Evolutionary conservation across 805 yeast genomes (phyloP), one percentile per base, ranked within the genome.

Genomic region (Kluyveromyces wickerhamii): DNA sequence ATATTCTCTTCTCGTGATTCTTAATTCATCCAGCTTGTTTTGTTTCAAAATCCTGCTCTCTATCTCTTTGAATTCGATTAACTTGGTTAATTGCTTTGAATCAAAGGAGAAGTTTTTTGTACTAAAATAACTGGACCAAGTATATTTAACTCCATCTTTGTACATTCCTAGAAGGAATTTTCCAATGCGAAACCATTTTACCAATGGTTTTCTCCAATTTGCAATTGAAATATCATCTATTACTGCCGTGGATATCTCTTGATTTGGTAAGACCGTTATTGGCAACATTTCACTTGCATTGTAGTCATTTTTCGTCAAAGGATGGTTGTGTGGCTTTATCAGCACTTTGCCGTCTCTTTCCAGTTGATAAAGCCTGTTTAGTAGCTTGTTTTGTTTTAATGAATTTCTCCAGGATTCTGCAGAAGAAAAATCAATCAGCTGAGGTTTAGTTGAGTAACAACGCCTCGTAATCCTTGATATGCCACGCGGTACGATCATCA

Each of bases 91-190:
- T 51, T 24, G 42, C 36, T 45, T 39, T 8, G 38, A n/a, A 14
- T 35, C 29, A 27, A 34, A 52, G 51, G 48, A 41, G 11, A 67
- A 37, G 5, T 41, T 36, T 5, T 48, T 49, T 2, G 66, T 48
- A 1, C 43, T 37, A 16, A 49, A 51, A 19, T 60, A 46, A 39
- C 74, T 74, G 1, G 52, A 41, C 74, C 79, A 76, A 1, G 78
- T 70, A 42, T 70, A 71, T 14, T 59, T 52, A 2, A 79, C 62
- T 1, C 89, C 88, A 2, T 59, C 51, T 40, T 70, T 69, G 58
- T 79, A 80, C 50, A 78, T 77, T 5, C 52, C 52, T 26, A 77
- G 45, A 27, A 74, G 43, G 2, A 58, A 42, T 45, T 69, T 67
- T 5, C 71, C 74, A 42, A 67, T 67, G 1, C 65, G 57, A 15